phyloP scores from a whole-genome alignment of 805 yeast genomes.

The Lipomyces chichibuensis region DNA sequence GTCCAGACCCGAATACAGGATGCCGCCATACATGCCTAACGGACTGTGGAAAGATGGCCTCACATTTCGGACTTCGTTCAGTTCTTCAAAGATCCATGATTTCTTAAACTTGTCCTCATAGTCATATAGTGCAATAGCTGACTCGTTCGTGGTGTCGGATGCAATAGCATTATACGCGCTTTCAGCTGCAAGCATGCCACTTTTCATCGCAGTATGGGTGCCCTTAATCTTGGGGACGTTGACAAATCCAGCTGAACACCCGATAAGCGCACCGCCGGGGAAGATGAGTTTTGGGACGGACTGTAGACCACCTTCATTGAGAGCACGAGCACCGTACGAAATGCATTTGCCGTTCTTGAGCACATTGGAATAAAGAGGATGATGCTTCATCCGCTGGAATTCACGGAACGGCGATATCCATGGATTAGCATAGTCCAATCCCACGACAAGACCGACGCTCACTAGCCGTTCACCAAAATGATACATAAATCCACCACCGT shows the following conservation, averaged over 20 bases:
- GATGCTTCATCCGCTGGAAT: conserved; percentile 82
- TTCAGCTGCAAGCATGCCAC: conserved; percentile 95
- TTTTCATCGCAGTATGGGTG: conserved; percentile 94
- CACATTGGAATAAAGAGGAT: conserved; percentile 75
- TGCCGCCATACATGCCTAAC: conserved; percentile 79
- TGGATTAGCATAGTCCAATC: conserved; percentile 92
- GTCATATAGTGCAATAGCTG: conserved; percentile 49
- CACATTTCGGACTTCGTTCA: conserved; percentile 81
- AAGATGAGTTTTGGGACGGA: conserved; percentile 86
- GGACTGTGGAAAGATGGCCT: conserved; percentile 86
- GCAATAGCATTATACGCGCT: conserved; percentile 61
- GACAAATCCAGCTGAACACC: conserved; percentile 95
- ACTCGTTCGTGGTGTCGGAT: conserved; percentile 35
- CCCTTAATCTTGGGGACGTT: conserved; percentile 98
- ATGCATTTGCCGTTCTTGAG: conserved; percentile 89
- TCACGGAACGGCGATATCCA: conserved; percentile 95
- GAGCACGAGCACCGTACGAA: conserved; percentile 92
- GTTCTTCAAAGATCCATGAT: conserved; percentile 87
- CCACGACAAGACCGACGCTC: conserved; percentile 90
- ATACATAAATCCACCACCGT: conserved; percentile 97
- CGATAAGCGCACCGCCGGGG: conserved; percentile 96
- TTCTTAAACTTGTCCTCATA: conserved; percentile 68
- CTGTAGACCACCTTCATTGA: conserved; percentile 96
- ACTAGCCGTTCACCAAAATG: conserved; percentile 95
- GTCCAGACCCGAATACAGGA: conserved; percentile 80